These are phyloP conservation scores for Suillus bovinus DNA, from an alignment of 768 basidiomycete species.

Conservation along the genomic window DNA sequence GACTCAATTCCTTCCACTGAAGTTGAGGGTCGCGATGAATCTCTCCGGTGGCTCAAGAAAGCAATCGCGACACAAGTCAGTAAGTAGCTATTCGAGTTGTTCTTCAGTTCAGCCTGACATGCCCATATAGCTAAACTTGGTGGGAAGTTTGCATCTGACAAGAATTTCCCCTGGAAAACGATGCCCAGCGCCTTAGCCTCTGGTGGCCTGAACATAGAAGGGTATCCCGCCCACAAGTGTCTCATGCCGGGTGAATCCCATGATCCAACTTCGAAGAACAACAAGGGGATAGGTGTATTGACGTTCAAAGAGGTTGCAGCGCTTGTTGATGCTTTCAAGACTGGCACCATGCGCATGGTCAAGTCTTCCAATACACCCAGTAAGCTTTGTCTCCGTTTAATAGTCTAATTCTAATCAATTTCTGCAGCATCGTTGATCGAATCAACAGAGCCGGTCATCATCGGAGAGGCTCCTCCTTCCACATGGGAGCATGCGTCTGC, in stretches of 20 bases:
- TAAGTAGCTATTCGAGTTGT: not conserved
- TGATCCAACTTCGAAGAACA: not conserved
- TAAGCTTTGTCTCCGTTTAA: not conserved
- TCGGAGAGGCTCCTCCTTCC: not conserved
- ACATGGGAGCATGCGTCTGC: not conserved
- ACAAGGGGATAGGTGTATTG: constrained; percentile 2
- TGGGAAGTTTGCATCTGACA: not conserved
- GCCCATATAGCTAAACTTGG: not conserved
- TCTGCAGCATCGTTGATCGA: not conserved
- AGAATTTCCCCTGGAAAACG: not conserved
- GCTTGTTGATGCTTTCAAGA: not conserved
- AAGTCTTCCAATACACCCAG: not conserved
- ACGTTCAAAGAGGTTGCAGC: not conserved
- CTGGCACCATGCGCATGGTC: not conserved
- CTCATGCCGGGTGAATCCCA: not conserved
- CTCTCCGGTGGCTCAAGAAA: not conserved
- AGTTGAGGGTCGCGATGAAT: not conserved
- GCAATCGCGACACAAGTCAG: not conserved
- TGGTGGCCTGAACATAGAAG: not conserved
- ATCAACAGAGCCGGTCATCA: not conserved
- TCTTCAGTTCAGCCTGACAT: not conserved
- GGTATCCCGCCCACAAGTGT: not conserved
- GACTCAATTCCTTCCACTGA: not conserved
- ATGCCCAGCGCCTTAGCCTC: not conserved
- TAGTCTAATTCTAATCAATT: not conserved